Base-by-base conservation (phyloP, 495 filamentous ascomycete species). In the Tuber aestivum region DNA sequence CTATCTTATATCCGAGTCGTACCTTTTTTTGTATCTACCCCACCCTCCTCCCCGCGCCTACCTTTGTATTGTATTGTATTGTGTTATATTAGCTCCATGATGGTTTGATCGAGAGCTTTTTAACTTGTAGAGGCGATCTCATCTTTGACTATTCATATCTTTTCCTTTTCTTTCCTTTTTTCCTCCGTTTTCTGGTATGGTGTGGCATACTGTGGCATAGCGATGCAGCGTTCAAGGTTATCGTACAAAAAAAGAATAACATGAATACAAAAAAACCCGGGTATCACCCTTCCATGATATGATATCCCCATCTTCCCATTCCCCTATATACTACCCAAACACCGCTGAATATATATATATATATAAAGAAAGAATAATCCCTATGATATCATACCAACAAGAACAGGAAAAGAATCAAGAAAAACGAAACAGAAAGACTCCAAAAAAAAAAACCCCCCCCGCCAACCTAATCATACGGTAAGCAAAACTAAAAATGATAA, bases 401-500 rank as follows among this genome's bases (percentile, higher is more conserved):
- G n/a, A n/a, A n/a, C n/a, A n/a, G n/a, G n/a, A n/a, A n/a, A n/a
- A 32, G 32, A 61, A 32, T 1, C 44, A 48, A 50, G 8, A 50
- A 23, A 8, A 50, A 69, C 45, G 38, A 50, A 78, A 48, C 50
- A 50, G 65, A 72, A 38, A 37, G 44, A 72, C 45, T 79, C n/a
- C 16, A 56, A 56, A 56, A 42, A 70, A 70, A 69, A 61, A 70
- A 69, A 78, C 70, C 12, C 44, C 37, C 42, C n/a, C 1, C 5
- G 45, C 78, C 71, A 79, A 42, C 73, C 70, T 44, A 40, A 48
- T 68, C 41, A 32, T n/a, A 44, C 79, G 50, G 41, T 68, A 32
- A 42, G 75, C 41, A 6, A 72, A 68, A 35, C n/a, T 61, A 10
- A 65, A 72, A 70, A 45, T 35, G 48, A 72, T 1, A 16, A 56